Conservation (phyloP, 2,329 filamentous ascomycete genomes). For the Onygena corvina region DNA sequence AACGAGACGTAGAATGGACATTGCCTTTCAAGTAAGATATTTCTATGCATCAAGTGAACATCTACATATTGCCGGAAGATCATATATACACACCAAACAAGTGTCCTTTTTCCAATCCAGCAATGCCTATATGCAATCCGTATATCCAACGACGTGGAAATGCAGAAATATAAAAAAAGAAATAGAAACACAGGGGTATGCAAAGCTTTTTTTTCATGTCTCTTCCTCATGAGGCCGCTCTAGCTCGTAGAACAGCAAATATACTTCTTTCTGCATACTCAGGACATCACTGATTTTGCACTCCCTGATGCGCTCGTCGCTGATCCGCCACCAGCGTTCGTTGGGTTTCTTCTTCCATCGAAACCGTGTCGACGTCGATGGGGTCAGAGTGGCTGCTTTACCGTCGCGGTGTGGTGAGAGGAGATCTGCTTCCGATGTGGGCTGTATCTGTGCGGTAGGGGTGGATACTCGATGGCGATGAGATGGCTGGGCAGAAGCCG, state of each 20-base stretch:
- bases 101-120: not conserved
- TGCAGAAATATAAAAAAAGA: no score
- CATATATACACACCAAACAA: not conserved
- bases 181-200: no score
- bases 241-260: slow-evolving; percentile 89
- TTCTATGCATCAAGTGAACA: no score
- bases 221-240: slow-evolving; percentile 38
- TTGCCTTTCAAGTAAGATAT: no score
- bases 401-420: slow-evolving; percentile 25
- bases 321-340: slow-evolving; percentile 94
- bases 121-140: not conserved
- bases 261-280: slow-evolving; percentile 89
- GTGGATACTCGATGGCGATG: slow-evolving; percentile 3
- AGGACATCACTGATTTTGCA: slow-evolving; percentile 84
- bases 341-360: slow-evolving; percentile 46
- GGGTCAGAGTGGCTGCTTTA: not conserved
- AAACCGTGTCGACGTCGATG: slow-evolving; percentile 10
- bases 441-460: not conserved
- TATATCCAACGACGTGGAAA: no score
- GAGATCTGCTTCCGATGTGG: slow-evolving; percentile 16
- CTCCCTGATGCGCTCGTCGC: slow-evolving; percentile 92
- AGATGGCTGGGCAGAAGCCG: slow-evolving; percentile 5
- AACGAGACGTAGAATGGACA: no score
- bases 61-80: no score
- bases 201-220: no score